phyloP scores from a whole-genome alignment of 1,284 basidiomycete genomes.

The Cutaneotrichosporon mucoides region DNA sequence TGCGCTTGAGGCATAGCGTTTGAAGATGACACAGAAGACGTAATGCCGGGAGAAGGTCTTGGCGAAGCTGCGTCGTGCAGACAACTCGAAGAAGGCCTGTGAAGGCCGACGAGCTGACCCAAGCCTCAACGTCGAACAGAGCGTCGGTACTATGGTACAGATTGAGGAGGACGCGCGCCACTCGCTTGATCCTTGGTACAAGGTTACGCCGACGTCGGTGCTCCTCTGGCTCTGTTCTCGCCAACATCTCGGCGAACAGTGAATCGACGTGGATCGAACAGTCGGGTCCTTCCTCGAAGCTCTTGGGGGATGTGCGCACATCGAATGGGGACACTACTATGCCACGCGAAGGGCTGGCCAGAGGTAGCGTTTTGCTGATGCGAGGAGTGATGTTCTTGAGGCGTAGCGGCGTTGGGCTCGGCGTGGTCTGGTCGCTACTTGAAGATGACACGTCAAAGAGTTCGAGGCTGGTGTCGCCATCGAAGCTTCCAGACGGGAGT shows the following conservation, averaged over 20 bases:
- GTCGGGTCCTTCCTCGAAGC: too few species aligned
- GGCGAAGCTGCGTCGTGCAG: neutral
- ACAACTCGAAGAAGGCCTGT: neutral
- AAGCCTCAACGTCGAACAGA: neutral
- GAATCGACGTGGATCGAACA: too few species aligned
- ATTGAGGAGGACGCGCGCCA: neutral
- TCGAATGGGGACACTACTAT: too few species aligned
- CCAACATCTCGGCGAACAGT: neutral
- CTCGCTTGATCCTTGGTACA: neutral
- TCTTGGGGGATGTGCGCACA: too few species aligned
- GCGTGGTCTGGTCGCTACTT: too few species aligned
- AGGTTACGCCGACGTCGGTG: neutral
- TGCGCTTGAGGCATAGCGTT: neutral
- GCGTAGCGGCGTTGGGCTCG: too few species aligned
- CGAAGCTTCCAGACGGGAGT: too few species aligned
- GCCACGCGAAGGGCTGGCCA: too few species aligned
- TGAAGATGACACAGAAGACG: constrained; percentile 2
- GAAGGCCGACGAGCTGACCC: neutral
- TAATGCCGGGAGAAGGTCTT: neutral
- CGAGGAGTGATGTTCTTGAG: too few species aligned
- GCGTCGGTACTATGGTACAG: neutral
- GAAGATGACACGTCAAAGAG: too few species aligned
- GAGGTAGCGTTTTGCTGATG: too few species aligned
- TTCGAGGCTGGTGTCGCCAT: too few species aligned
- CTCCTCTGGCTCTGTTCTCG: neutral